Evolutionary conservation across 345 rosid species (phyloP), one percentile per base, ranked within the genome.

Genomic region (Ceriops tagal): DNA sequence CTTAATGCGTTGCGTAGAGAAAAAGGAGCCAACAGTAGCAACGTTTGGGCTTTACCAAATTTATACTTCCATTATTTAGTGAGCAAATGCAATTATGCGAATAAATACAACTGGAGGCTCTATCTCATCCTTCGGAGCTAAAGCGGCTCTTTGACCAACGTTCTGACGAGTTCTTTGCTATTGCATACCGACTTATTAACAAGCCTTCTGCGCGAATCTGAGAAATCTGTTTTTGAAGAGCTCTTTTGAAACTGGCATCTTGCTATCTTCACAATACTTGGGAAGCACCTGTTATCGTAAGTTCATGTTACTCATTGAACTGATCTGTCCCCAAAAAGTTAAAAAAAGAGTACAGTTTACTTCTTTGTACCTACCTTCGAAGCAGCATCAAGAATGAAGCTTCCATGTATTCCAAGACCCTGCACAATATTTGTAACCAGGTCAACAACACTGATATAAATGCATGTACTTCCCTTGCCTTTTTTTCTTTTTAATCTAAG

Each of bases 61-160:
- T 43, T 43, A 43, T 43, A 11, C 16, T 11, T 22, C 11, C 24
- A 56, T 56, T 31, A 65, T 8, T 27, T 24, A 1, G 24, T 11
- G 35, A 35, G 53, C 24, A 20, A 24, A 53, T 34, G 37, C 27
- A 26, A 24, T 35, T 22, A 20, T 34, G 37, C 37, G 18, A 24
- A 56, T 22, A 43, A 67, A 56, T 9, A 24, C 37, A 10, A 16
- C 8, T 4, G 20, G 37, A 19, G 28, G 3, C 20, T 34, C 51
- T 37, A 49, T 61, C 20, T 26, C n/a, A 16, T 58, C 7, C 18
- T 22, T 27, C 10, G 52, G 71, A 37, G 58, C 71, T 80, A 89
- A 5, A 91, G 77, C 74, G 96, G 81, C 78, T 89, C 89, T 75
- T 89, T 80, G 77, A 88, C 83, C 31, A 87, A 75, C 4, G 83